A percentile compares a stretch with the other conserved stretches of the same genome.
Evolutionary conservation across 2,329 filamentous ascomycete species (phyloP).

Genomic region (Cladosporium velox): DNA sequence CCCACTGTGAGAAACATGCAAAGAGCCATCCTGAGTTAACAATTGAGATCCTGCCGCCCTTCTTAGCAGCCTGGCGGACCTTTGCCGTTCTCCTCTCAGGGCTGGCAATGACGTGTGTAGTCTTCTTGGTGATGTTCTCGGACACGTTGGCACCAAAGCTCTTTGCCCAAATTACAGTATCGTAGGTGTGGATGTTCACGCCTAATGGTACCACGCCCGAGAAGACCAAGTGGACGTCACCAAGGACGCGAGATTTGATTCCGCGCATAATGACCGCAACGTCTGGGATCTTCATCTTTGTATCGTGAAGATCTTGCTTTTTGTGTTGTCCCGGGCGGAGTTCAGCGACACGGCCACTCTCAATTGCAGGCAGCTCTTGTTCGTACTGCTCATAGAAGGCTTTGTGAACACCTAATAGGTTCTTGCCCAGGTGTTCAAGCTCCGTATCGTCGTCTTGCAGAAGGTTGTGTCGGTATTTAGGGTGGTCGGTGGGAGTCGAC

Average conservation of each 20-base stretch:
- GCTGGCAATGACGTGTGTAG: slow-evolving; percentile 73
- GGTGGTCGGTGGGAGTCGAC: slow-evolving; percentile 43
- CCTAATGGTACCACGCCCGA: slow-evolving; percentile 87
- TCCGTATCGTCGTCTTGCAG: slow-evolving; percentile 88
- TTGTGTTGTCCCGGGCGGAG: slow-evolving; percentile 50
- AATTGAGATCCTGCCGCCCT: slow-evolving; percentile 75
- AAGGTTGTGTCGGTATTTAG: slow-evolving; percentile 68
- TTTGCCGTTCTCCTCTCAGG: slow-evolving; percentile 79
- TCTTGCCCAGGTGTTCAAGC: slow-evolving; percentile 72
- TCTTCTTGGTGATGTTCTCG: slow-evolving; percentile 55
- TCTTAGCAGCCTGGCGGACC: slow-evolving; percentile 80
- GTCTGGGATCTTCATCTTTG: slow-evolving; percentile 71
- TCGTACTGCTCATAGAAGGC: slow-evolving; percentile 86
- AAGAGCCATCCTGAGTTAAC: slow-evolving; percentile 89
- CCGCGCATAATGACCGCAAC: slow-evolving; percentile 79
- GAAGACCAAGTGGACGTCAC: slow-evolving; percentile 76
- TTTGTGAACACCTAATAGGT: slow-evolving; percentile 73
- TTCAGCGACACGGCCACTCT: slow-evolving; percentile 51
- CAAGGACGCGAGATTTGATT: slow-evolving; percentile 76
- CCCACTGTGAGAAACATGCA: slow-evolving; percentile 83
- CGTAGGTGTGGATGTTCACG: slow-evolving; percentile 69
- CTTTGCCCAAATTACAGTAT: slow-evolving; percentile 83
- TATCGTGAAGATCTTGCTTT: slow-evolving; percentile 49
- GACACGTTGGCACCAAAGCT: slow-evolving; percentile 77
- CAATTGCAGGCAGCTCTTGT: slow-evolving; percentile 45